Evolutionary conservation across 306 rosid species (phyloP), one percentile per base, ranked within the genome.

Genomic region (Cucurbita argyrosperma): DNA sequence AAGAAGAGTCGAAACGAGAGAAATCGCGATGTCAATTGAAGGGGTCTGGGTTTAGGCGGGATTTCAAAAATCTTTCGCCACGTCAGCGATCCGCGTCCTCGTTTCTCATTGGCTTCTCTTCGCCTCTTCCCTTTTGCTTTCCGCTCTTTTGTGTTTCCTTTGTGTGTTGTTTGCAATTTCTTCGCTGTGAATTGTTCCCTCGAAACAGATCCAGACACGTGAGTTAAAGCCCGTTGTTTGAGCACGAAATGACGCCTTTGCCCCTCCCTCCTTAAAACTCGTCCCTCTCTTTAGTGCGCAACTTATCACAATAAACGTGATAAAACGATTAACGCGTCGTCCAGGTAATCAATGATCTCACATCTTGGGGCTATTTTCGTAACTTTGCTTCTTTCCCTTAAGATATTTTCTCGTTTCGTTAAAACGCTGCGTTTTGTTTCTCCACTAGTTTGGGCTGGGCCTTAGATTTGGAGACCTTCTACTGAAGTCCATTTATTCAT

Each of bases 41-140:
- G 1, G 83, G 75, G 83, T 76, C 82, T 75, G 81, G 88, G 85
- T 90, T 90, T 90, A 71, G 96, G 98, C 98, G 96, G 96, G 98
- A 92, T 88, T 85, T 88, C 80, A 53, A 80, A 81, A 38, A 54
- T 73, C 76, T 74, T 76, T 60, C 5, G 81, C 90, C 89, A 89
- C 81, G 84, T 92, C 89, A 79, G 0, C 82, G 68, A 87, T 92
- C 96, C 85, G 80, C 56, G 86, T 67, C 86, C 18, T 62, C 3
- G 1, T 0, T 2, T 1, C 1, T 52, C 0, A 73, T 52, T 76
- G 38, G 90, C 47, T 47, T 0, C 1, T 13, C n/a, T 10, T n/a
- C 16, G 16, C 1, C 76, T 10, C 5, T n/a, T 0, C 0, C 4
- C 1, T 39, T 16, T 10, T 1, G 43, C 10, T 13, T 72, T 19